phyloP scores from a whole-genome alignment of 345 rosid genomes.

The Lepidium sativum region DNA sequence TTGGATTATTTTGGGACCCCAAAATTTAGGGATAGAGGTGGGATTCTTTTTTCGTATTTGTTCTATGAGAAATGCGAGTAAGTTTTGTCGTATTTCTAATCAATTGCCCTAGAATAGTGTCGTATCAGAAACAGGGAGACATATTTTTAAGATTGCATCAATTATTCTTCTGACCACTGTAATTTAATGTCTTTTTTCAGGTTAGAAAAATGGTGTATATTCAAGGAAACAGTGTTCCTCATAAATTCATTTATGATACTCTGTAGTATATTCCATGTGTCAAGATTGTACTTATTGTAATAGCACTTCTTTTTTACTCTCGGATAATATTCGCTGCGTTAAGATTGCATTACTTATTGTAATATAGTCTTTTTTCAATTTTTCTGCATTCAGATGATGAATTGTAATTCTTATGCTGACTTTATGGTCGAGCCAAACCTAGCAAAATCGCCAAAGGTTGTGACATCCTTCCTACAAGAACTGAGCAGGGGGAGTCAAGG shows the following conservation, averaged over 20 bases:
- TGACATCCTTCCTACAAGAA: constrained; percentile 67
- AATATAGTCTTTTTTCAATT: background rate
- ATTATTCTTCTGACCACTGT: background rate
- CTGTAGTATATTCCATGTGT: background rate
- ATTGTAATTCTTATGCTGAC: constrained; percentile 66
- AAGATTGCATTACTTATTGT: background rate
- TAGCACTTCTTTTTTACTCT: background rate
- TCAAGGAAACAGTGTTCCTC: constrained; percentile 74
- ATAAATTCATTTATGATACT: constrained; percentile 1
- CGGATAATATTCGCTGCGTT: constrained; percentile 37
- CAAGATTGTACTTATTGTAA: background rate
- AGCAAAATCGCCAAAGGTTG: constrained; percentile 77
- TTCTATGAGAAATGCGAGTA: too few species aligned
- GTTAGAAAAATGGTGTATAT: constrained; percentile 70
- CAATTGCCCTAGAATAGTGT: background rate
- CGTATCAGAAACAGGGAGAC: background rate
- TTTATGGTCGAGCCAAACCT: constrained; percentile 59
- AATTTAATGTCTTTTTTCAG: constrained; percentile 29
- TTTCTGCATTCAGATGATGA: constrained; percentile 52
- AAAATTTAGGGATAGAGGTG: background rate
- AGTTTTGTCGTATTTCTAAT: too few species aligned
- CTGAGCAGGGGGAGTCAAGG: constrained; percentile 64
- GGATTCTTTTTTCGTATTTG: too few species aligned
- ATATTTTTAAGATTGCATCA: background rate
- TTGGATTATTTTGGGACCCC: background rate